These are phyloP conservation scores for Colletotrichum truncatum DNA, from an alignment of 2,329 filamentous ascomycete genomes.

Conservation along the genomic window DNA sequence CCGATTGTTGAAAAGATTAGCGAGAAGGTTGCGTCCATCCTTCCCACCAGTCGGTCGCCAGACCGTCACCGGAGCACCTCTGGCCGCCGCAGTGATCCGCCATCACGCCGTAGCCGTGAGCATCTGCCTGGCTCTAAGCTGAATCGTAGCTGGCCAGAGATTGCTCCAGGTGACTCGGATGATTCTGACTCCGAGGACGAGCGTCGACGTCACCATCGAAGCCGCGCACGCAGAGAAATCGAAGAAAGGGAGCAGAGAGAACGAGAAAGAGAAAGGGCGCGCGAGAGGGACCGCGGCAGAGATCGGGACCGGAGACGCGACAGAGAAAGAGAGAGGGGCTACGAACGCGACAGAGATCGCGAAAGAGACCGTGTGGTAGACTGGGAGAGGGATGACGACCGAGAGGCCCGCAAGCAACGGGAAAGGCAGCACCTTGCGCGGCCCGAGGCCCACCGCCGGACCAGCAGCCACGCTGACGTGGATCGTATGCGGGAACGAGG, in stretches of 20 bases:
- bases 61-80: slow-evolving; percentile 49
- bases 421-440: slow-evolving; percentile 46
- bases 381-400: slow-evolving; percentile 42
- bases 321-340: slow-evolving; percentile 36
- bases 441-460: slow-evolving; percentile 52
- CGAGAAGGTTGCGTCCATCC: slow-evolving; percentile 54
- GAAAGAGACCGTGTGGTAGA: slow-evolving; percentile 43
- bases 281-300: slow-evolving; percentile 49
- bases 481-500: slow-evolving; percentile 43
- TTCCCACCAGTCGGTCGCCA: slow-evolving; percentile 46
- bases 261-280: slow-evolving; percentile 44
- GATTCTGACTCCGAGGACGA: slow-evolving; percentile 44
- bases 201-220: slow-evolving; percentile 35
- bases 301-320: slow-evolving; percentile 40
- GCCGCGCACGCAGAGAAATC: slow-evolving; percentile 28
- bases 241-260: slow-evolving; percentile 39
- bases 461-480: slow-evolving; percentile 60
- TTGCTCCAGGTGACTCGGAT: slow-evolving; percentile 46
- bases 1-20: slow-evolving; percentile 52
- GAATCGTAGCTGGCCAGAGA: slow-evolving; percentile 51
- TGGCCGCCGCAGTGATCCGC: slow-evolving; percentile 35
- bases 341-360: slow-evolving; percentile 42
- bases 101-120: slow-evolving; percentile 42
- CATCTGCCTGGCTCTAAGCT: slow-evolving; percentile 50
- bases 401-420: slow-evolving; percentile 40